Base-by-base conservation (phyloP, 1,139 yeast genomes). In the Nadsonia starkeyi-henricii region DNA sequence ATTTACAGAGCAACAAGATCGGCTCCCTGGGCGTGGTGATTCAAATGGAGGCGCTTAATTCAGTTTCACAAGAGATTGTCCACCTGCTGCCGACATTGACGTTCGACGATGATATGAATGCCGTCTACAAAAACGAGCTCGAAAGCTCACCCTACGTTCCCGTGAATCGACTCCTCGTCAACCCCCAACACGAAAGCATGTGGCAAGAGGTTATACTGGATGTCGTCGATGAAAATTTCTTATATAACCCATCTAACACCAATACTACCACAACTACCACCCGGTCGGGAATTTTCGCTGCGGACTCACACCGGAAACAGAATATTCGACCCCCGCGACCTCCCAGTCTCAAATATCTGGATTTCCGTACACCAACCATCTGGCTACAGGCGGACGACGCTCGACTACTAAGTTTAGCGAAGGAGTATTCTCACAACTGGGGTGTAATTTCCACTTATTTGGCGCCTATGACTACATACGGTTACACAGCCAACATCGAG, bases 321-420 rank as follows among this genome's bases (percentile, higher is more conserved):
- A 56, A 55, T 33, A 59, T 65, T 26, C 55, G 61, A n/a, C 68
- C 97, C 0, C 98, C 97, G 3, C 76, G 78, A 50, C 97, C 96
- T 0, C 97, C 96, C 8, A 74, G 82, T 23, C 68, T 84, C 53
- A 80, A 80, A 58, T 84, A 85, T 58, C 70, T 89, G 53, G 89
- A 85, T 53, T 75, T 76, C 55, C 71, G 97, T 53, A 81, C 91
- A 1, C 96, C 96, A 1, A 86, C 97, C 0, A 85, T 88, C 45
- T 91, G 98, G 98, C 71, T 88, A 19, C 96, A 97, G 0, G 88
- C 82, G 56, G 98, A 91, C 62, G 98, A 91, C 60, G 81, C 81
- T 54, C 73, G 75, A 54, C 73, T 91, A 55, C 79, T 88, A 50
- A 81, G 78, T 56, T 78, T 84, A 51, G 95, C 88, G 43, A 85